Evolutionary conservation across 257 asterid species (phyloP).

Genomic region (Leptodermis oblonga): DNA sequence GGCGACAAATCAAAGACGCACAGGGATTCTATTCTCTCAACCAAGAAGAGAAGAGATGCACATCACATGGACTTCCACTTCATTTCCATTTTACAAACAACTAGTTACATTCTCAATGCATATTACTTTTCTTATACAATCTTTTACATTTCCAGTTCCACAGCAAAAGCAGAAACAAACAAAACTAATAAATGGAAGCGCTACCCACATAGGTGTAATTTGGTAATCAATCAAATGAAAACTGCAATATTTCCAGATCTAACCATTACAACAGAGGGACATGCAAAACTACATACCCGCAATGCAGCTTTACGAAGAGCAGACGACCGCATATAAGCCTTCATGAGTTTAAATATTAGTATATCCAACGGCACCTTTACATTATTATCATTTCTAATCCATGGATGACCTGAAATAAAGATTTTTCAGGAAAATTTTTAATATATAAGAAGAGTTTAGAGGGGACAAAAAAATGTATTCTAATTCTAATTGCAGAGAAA

Average conservation of each 20-base stretch:
- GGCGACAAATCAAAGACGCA: not conserved
- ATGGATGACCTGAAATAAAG: constrained; percentile 81
- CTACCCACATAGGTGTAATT: not conserved
- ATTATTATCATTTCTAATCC: constrained; percentile 56
- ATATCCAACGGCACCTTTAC: constrained; percentile 75
- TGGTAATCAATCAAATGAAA: not conserved
- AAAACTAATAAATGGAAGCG: not conserved
- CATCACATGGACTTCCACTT: not conserved
- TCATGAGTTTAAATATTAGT: constrained; percentile 74
- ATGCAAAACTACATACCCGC: constrained; percentile 45
- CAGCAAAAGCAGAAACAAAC: not conserved
- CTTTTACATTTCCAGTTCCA: too few species aligned
- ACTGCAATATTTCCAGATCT: not conserved
- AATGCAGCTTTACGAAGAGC: constrained; percentile 93
- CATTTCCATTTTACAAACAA: not conserved
- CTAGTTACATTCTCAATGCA: too few species aligned
- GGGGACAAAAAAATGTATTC: not conserved
- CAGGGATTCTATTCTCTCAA: not conserved
- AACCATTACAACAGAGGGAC: not conserved
- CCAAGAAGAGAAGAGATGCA: constrained; percentile 1
- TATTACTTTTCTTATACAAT: too few species aligned
- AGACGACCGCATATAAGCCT: constrained; percentile 84
- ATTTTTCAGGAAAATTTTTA: constrained; percentile 1
- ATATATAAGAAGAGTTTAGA: constrained; percentile 7
- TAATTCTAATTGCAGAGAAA: not conserved